A percentile compares a stretch with the other conserved stretches of the same genome.
Conservation (phyloP, 2,329 filamentous ascomycete species). For the Sclerotinia minor region DNA sequence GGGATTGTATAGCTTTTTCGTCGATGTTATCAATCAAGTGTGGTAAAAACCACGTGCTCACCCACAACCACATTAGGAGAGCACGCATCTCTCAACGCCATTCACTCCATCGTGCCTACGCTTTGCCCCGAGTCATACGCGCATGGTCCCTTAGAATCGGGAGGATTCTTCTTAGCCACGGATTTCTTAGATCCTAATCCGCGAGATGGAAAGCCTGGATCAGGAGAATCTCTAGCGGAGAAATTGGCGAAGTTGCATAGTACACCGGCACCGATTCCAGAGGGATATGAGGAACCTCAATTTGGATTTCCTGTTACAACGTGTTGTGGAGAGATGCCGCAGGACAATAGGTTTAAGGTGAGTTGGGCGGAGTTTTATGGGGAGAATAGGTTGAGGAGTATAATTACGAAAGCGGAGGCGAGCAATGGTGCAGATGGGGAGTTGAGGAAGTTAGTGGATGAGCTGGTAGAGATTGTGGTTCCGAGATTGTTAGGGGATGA, state of each 20-base stretch:
- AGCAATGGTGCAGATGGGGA: slow-evolving; percentile 65
- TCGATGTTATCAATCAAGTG: background rate
- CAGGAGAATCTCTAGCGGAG: slow-evolving; percentile 59
- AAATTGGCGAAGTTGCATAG: slow-evolving; percentile 80
- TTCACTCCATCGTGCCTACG: slow-evolving; percentile 68
- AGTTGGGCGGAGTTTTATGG: slow-evolving; percentile 88
- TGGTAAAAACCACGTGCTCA: slow-evolving; percentile 18
- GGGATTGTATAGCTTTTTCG: slow-evolving; percentile 13
- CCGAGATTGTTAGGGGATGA: slow-evolving; percentile 71
- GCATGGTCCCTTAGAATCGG: slow-evolving; percentile 58
- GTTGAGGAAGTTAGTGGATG: slow-evolving; percentile 63
- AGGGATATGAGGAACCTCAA: slow-evolving; percentile 57
- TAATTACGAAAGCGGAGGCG: slow-evolving; percentile 58
- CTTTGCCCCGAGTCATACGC: slow-evolving; percentile 77
- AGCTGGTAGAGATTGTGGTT: slow-evolving; percentile 64
- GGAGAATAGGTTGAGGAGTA: slow-evolving; percentile 67
- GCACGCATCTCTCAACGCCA: slow-evolving; percentile 79
- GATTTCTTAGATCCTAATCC: slow-evolving; percentile 72
- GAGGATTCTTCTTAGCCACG: slow-evolving; percentile 61
- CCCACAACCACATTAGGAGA: slow-evolving; percentile 59
- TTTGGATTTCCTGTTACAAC: slow-evolving; percentile 86
- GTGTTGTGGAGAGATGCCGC: slow-evolving; percentile 81
- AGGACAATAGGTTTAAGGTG: slow-evolving; percentile 71
- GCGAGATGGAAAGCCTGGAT: slow-evolving; percentile 37
- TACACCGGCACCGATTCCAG: slow-evolving; percentile 66